A percentile compares a stretch with the other conserved stretches of the same genome.
Evolutionary conservation across 768 basidiomycete genomes (phyloP).

Genomic region (Phylloporus rhodoxanthus): DNA sequence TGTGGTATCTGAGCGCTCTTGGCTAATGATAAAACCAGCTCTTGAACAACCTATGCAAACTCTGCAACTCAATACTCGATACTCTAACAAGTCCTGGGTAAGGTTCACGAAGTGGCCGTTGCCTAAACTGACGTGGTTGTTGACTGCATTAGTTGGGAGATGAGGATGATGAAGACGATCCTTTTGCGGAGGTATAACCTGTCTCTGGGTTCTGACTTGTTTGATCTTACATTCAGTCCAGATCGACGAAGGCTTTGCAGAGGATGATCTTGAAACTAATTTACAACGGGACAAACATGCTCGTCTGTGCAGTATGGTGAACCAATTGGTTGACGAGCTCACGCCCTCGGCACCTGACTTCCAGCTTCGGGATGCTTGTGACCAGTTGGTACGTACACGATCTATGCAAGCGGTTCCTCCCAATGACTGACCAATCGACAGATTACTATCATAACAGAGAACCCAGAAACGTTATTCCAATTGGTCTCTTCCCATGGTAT

Average conservation of each 20-base stretch:
- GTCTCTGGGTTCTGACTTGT: neutral
- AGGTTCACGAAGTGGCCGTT: slow-evolving; percentile 10
- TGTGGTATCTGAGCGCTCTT: neutral
- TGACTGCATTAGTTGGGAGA: slow-evolving; percentile 55
- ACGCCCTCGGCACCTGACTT: slow-evolving; percentile 77
- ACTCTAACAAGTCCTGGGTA: slow-evolving; percentile 91
- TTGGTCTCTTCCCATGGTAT: slow-evolving; percentile 91
- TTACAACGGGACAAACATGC: slow-evolving; percentile 92
- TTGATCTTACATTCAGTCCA: slow-evolving; percentile 22
- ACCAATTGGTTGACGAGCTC: slow-evolving; percentile 81
- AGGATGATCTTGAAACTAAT: slow-evolving; percentile 89
- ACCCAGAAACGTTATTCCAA: slow-evolving; percentile 81
- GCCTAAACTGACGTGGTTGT: neutral
- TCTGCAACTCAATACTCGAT: slow-evolving; percentile 75
- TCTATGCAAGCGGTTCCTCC: neutral
- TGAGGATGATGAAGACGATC: slow-evolving; percentile 88
- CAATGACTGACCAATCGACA: slow-evolving; percentile 27
- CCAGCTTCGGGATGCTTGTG: slow-evolving; percentile 76
- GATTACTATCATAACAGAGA: slow-evolving; percentile 71
- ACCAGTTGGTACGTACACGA: slow-evolving; percentile 64
- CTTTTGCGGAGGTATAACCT: slow-evolving; percentile 77
- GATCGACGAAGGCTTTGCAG: slow-evolving; percentile 92
- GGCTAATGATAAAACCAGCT: slow-evolving; percentile 31
- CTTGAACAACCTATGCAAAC: slow-evolving; percentile 62
- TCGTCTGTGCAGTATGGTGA: slow-evolving; percentile 73